phyloP scores from a whole-genome alignment of 2,329 filamentous ascomycete genomes.

The Penicillium brasilianum region DNA sequence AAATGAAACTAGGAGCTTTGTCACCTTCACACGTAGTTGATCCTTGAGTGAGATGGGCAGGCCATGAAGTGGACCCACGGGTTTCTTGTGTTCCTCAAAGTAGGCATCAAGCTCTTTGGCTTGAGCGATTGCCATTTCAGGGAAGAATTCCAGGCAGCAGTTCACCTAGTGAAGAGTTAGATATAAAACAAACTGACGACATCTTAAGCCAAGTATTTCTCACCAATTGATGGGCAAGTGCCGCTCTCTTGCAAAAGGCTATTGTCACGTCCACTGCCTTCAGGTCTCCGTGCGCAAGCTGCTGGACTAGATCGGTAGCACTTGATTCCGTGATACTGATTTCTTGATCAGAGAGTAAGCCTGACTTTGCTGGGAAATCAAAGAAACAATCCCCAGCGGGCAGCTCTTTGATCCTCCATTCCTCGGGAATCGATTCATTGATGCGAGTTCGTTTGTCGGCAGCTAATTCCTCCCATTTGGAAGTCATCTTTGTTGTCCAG shows the following conservation, averaged over 20 bases:
- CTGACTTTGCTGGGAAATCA: slow-evolving; percentile 17
- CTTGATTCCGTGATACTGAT: slow-evolving; percentile 15
- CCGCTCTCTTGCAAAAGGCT: slow-evolving; percentile 33
- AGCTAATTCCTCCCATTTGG: slow-evolving; percentile 14
- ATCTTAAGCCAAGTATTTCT: too few relatives aligned
- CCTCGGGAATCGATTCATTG: slow-evolving; percentile 16
- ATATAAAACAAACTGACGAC: background rate
- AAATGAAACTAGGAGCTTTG: background rate
- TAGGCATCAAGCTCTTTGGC: slow-evolving; percentile 58
- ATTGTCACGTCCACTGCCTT: slow-evolving; percentile 28
- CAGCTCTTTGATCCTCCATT: slow-evolving; percentile 16
- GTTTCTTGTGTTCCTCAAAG: slow-evolving; percentile 51
- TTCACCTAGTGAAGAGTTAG: slow-evolving; percentile 19
- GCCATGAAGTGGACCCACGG: slow-evolving; percentile 69
- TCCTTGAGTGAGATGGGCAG: slow-evolving; percentile 66
- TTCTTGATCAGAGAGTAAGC: slow-evolving; percentile 12
- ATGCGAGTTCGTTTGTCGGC: slow-evolving; percentile 18
- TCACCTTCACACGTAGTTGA: slow-evolving; percentile 56
- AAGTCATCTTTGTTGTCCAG: slow-evolving; percentile 1
- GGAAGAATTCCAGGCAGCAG: slow-evolving; percentile 47
- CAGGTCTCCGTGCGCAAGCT: slow-evolving; percentile 22
- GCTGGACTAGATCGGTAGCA: slow-evolving; percentile 15
- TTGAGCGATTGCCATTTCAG: slow-evolving; percentile 56
- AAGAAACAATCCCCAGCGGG: slow-evolving; percentile 9
- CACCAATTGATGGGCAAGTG: slow-evolving; percentile 30